Conservation (phyloP, 164 flowering plant species). For the Stephania yunnanensis region DNA sequence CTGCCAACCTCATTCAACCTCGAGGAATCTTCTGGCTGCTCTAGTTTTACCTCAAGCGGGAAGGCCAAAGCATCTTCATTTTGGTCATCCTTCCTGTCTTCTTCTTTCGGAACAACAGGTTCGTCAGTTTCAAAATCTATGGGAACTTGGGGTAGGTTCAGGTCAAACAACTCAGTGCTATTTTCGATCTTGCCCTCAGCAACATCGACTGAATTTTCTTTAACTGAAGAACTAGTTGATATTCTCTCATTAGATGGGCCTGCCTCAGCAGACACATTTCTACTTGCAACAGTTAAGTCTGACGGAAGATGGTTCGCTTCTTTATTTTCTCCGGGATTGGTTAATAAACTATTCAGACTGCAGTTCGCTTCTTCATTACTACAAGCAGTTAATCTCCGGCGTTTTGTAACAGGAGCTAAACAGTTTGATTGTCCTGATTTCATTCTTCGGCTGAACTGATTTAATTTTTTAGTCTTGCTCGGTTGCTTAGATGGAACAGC, state of each 20-base stretch:
- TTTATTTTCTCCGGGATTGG: slow-evolving; percentile 17
- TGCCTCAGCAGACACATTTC: slow-evolving; percentile 11
- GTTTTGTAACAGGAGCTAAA: slow-evolving; percentile 31
- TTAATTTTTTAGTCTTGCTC: slow-evolving; percentile 18
- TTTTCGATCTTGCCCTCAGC: slow-evolving; percentile 14
- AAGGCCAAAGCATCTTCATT: slow-evolving; percentile 8
- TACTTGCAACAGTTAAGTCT: slow-evolving; percentile 12
- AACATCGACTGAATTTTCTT: slow-evolving; percentile 25
- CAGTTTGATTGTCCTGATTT: slow-evolving; percentile 22
- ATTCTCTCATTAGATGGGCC: slow-evolving; percentile 21
- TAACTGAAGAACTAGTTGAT: slow-evolving; percentile 17
- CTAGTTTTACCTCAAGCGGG: slow-evolving; percentile 8
- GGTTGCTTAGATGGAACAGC: slow-evolving; percentile 11
- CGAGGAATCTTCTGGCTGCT: slow-evolving; percentile 8
- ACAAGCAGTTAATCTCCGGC: slow-evolving; percentile 38
- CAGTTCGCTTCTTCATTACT: slow-evolving; percentile 17
- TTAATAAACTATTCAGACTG: slow-evolving; percentile 8
- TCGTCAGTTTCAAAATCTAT: slow-evolving; percentile 31
- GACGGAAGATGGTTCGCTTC: slow-evolving; percentile 10
- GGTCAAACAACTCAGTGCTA: slow-evolving; percentile 30
- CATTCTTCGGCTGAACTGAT: slow-evolving; percentile 24
- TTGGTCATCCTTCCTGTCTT: slow-evolving; percentile 16
- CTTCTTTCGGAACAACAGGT: slow-evolving; percentile 13
- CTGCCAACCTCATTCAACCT: slow-evolving; percentile 10
- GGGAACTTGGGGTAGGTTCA: slow-evolving; percentile 39